Evolutionary conservation across 2,329 filamentous ascomycete genomes (phyloP).

Genomic region (Fusarium nodosum): DNA sequence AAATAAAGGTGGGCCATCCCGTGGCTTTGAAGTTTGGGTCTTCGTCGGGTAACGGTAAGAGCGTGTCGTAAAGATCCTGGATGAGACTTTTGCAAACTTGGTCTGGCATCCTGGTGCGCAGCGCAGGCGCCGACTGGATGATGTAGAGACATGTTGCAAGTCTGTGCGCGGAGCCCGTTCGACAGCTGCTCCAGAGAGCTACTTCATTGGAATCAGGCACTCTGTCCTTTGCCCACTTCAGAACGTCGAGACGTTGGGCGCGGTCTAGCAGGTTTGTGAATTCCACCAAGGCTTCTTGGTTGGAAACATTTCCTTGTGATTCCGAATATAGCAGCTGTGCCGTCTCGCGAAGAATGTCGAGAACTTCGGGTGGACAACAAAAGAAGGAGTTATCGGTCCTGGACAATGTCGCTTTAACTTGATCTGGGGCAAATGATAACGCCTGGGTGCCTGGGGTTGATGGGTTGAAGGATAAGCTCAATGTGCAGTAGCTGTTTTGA

Average conservation of each 20-base stretch:
- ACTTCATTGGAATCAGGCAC: constrained; percentile 53
- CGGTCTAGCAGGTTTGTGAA: constrained; percentile 54
- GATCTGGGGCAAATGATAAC: constrained; percentile 52
- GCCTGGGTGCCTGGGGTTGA: constrained; percentile 49
- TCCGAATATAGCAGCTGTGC: constrained; percentile 55
- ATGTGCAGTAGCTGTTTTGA: constrained; percentile 57
- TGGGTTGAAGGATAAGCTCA: constrained; percentile 59
- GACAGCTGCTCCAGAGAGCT: constrained; percentile 54
- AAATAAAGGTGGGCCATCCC: constrained; percentile 69
- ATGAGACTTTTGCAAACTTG: constrained; percentile 54
- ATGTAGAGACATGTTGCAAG: constrained; percentile 62
- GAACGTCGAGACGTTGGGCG: constrained; percentile 57
- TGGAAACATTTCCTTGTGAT: constrained; percentile 42
- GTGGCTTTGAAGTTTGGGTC: constrained; percentile 69
- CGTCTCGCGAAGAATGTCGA: constrained; percentile 59
- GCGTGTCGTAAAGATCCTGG: constrained; percentile 61
- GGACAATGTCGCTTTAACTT: constrained; percentile 55
- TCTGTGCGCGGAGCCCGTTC: constrained; percentile 58
- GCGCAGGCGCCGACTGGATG: constrained; percentile 55
- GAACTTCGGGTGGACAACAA: constrained; percentile 60
- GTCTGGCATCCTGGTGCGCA: constrained; percentile 41
- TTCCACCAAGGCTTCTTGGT: constrained; percentile 44
- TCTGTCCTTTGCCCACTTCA: constrained; percentile 57
- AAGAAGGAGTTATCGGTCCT: constrained; percentile 61
- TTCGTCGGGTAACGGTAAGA: constrained; percentile 62